These are phyloP conservation scores for Monosporozyma solicola DNA, from an alignment of 805 yeast genomes.

Conservation along the genomic window DNA sequence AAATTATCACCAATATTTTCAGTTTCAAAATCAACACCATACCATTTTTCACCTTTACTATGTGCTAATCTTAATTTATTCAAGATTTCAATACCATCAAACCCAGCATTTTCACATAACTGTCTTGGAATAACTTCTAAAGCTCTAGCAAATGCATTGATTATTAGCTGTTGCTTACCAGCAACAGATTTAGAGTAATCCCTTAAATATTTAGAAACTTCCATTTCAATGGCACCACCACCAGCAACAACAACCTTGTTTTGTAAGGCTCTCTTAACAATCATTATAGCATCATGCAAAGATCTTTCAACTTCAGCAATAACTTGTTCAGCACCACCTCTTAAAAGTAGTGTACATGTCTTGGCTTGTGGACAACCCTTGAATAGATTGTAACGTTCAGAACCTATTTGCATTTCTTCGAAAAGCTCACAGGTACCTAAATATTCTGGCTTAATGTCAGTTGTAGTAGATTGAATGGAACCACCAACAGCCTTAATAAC, in stretches of 20 bases:
- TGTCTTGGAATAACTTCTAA: conserved; percentile 95
- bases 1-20: conserved; percentile 80
- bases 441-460: conserved; percentile 59
- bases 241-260: conserved; percentile 90
- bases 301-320: conserved; percentile 97
- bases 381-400: conserved; percentile 89
- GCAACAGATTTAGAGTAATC: conserved; percentile 81
- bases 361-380: conserved; percentile 86
- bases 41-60: conserved; percentile 87
- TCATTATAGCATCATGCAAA: conserved; percentile 96
- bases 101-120: conserved; percentile 97
- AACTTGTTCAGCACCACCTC: conserved; percentile 98
- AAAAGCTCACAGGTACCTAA: conserved; percentile 78
- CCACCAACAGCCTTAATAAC: conserved; percentile 94
- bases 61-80: conserved; percentile 89
- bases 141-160: conserved; percentile 89
- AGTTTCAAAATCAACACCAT: conserved; percentile 83
- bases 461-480: conserved; percentile 65
- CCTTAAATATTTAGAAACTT: conserved; percentile 77
- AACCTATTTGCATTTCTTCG: conserved; percentile 93
- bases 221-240: conserved; percentile 99
- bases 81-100: conserved; percentile 91
- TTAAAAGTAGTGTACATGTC: conserved; percentile 84
- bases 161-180: conserved; percentile 91
- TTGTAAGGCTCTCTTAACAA: conserved; percentile 87